Base-by-base conservation (phyloP, 768 basidiomycete species). In the Suillus subaureus region DNA sequence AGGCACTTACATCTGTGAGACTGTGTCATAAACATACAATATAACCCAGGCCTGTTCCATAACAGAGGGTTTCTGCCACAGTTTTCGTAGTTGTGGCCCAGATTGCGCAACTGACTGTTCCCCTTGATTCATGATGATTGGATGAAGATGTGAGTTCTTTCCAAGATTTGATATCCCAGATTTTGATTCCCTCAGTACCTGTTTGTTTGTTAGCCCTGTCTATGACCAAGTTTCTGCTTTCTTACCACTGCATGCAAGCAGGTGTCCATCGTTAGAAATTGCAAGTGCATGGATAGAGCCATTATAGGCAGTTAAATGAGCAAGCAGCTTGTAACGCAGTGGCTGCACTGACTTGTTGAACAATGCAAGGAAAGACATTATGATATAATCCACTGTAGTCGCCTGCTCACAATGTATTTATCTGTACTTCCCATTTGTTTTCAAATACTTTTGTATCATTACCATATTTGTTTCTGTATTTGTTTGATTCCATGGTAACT, bases 181-280 rank as follows among this genome's bases (percentile, higher is more conserved):
- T 21, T 6, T 57, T 37, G 11, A 67, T 58, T 6, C 65, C 61
- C 2, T 63, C 1, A 1, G 61, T 68, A 6, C 61, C 65, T 68
- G 35, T 16, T 39, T 52, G 31, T 40, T 28, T 35, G 16, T 63
- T 45, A 63, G 23, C n/a, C 1, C 45, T 45, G 45, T 45, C 9
- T 45, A 45, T 45, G 45, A 4, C n/a, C 4, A n/a, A 45, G 45
- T 45, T 3, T 45, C 45, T n/a, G 21, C 23, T 37, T 39, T 35
- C 49, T 28, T 13, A 68, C 67, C 67, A 40, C 64, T 52, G 11
- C 62, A 47, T 18, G 65, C 62, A 2, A 68, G 15, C 1, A 64
- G 35, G 11, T 6, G 6, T 0, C 67, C 62, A 55, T 54, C 42
- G n/a, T 66, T 52, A 8, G 62, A 68, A 1, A 68, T 43, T 0